phyloP scores from a whole-genome alignment of 768 basidiomycete species.

The Tubosaeta sp. region DNA sequence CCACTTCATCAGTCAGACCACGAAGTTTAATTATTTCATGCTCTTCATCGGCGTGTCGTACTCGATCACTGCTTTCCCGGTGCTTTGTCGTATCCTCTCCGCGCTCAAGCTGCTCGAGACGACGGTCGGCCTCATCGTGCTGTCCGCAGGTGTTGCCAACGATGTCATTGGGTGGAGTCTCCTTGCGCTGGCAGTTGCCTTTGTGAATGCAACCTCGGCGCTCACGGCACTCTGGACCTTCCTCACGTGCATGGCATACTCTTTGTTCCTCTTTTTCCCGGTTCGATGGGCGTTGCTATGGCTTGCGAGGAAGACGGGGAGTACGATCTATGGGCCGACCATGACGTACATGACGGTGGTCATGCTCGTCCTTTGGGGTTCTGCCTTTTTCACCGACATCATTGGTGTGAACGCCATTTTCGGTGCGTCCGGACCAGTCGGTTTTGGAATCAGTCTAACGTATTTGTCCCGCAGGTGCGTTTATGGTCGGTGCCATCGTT shows the following conservation, averaged over 20 bases:
- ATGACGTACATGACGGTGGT: conserved; percentile 86
- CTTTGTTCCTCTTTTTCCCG: conserved; percentile 69
- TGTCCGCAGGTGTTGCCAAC: conserved; percentile 90
- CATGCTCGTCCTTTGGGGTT: conserved; percentile 76
- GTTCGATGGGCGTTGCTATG: conserved; percentile 58
- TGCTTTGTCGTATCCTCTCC: conserved; percentile 83
- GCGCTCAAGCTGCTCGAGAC: conserved; percentile 91
- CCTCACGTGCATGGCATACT: conserved; percentile 75
- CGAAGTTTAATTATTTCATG: conserved; percentile 84
- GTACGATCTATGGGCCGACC: conserved; percentile 76
- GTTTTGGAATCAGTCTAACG: neutral
- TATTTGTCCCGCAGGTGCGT: conserved; percentile 51
- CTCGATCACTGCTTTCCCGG: conserved; percentile 85
- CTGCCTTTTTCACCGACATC: conserved; percentile 90
- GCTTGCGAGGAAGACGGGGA: conserved; percentile 76
- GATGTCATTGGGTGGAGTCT: conserved; percentile 88
- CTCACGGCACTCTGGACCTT: conserved; percentile 85
- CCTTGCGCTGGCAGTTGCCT: conserved; percentile 84
- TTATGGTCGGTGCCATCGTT: conserved; percentile 76
- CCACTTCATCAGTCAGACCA: conserved; percentile 55
- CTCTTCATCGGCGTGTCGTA: conserved; percentile 91
- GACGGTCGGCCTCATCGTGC: conserved; percentile 86
- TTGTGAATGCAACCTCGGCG: conserved; percentile 84
- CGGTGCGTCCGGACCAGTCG: conserved; percentile 38
- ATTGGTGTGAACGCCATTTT: conserved; percentile 96